A percentile compares a stretch with the other conserved stretches of the same genome.
Conservation (phyloP, 371 early-diverging fungal species). For the Rhizomucor pusillus region DNA sequence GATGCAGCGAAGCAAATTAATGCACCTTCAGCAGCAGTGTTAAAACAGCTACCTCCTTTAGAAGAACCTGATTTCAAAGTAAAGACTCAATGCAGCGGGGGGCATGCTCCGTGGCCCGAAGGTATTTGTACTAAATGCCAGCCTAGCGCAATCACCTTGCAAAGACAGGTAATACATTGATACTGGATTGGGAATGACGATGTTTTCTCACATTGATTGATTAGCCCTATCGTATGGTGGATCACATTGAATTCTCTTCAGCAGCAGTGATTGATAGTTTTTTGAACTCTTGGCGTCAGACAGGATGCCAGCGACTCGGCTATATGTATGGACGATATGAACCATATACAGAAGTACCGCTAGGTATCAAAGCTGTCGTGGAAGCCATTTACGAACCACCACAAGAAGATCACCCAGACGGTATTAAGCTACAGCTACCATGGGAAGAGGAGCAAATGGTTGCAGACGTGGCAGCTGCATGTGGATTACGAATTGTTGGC, state of each 20-base stretch:
- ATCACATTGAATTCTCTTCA: slow-evolving; percentile 98
- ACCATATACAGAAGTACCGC: slow-evolving; percentile 87
- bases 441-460: slow-evolving; percentile 61
- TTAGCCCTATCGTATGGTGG: slow-evolving; percentile 94
- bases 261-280: slow-evolving; percentile 85
- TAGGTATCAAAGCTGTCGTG: slow-evolving; percentile 98
- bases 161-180: slow-evolving; percentile 68
- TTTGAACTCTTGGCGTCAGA: slow-evolving; percentile 84
- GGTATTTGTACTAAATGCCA: slow-evolving; percentile 98
- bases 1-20: slow-evolving; percentile 65
- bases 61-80: slow-evolving; percentile 83
- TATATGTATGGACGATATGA: slow-evolving; percentile 95
- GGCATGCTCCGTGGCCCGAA: slow-evolving; percentile 90
- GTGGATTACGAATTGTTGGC: slow-evolving; percentile 86
- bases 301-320: slow-evolving; percentile 92
- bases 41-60: slow-evolving; percentile 72
- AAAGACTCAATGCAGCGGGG: slow-evolving; percentile 75
- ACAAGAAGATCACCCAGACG: slow-evolving; percentile 84
- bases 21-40: slow-evolving; percentile 28
- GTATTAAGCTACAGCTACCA: slow-evolving; percentile 66
- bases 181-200: not conserved
- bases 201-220: not conserved
- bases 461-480: slow-evolving; percentile 66
- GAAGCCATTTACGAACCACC: slow-evolving; percentile 95
- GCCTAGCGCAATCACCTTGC: slow-evolving; percentile 90